Evolutionary conservation across 257 asterid genomes (phyloP), one percentile per base, ranked within the genome.

Genomic region (Scutellaria baicalensis): DNA sequence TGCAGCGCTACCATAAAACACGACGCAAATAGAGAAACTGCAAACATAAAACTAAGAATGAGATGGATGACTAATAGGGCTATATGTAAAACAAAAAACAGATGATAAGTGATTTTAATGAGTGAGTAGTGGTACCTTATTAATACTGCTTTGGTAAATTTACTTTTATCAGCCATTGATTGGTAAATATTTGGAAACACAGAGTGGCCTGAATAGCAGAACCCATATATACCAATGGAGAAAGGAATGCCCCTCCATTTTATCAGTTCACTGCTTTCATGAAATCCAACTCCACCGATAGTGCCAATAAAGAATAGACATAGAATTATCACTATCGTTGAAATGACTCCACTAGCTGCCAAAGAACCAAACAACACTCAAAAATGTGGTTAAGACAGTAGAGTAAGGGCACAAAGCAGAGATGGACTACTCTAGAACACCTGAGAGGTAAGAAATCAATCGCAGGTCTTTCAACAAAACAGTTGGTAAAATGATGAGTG

Each of bases 141-240:
- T 17, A 85, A 16, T 8, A 92, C 62, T 42, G 97, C 97, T 76
- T 59, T 84, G 14, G 83, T 83, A 80, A 90, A 90, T 68, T 93
- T 84, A 56, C 80, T 84, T 80, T 89, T 93, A 74, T 93, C 97
- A 51, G 94, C 94, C 98, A 93, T 93, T 48, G 98, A 90, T 75
- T 93, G 98, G 87, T 93, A 93, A 64, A 93, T 90, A 78, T 93
- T 93, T 27, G 98, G 97, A 70, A 90, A 93, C 20, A 93, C 97
- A 0, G 97, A 83, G 79, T 93, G 98, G 12, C 96, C 95, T 3
- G 97, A 89, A 70, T 81, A 93, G 81, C 97, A 93, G 79, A 72
- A 93, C 0, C 98, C 98, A 20, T 84, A 85, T 50, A 93, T 84
- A 14, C 98, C 98, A 31, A 91, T 79, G 51, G 96, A 84, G 66